Percentiles rank a stretch among this genome's conserved stretches.
phyloP scores from a whole-genome alignment of 768 basidiomycete species.

The Podaxis rugospora region DNA sequence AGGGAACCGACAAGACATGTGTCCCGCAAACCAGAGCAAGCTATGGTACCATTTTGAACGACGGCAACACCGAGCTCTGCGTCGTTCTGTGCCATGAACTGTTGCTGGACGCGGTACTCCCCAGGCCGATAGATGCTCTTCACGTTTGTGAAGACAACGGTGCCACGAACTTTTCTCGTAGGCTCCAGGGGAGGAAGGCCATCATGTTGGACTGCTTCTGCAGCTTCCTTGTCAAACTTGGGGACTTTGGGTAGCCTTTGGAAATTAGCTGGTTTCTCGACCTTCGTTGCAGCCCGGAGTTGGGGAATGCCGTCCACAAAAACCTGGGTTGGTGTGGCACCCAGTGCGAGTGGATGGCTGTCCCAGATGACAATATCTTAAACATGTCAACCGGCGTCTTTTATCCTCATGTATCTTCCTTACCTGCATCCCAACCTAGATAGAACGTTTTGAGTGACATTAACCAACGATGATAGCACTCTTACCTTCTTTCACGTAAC shows the following conservation, averaged over 20 bases:
- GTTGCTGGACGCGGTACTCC: slow-evolving; percentile 24
- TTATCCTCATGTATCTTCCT: neutral
- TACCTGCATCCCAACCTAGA: slow-evolving; percentile 72
- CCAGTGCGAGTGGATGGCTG: slow-evolving; percentile 77
- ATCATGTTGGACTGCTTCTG: slow-evolving; percentile 55
- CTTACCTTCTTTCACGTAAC: slow-evolving; percentile 64
- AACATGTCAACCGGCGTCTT: neutral
- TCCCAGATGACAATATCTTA: slow-evolving; percentile 81
- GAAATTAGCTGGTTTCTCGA: slow-evolving; percentile 45
- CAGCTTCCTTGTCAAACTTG: slow-evolving; percentile 66
- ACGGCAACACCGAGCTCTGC: slow-evolving; percentile 31
- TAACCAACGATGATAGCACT: neutral
- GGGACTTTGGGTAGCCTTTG: slow-evolving; percentile 55
- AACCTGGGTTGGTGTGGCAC: slow-evolving; percentile 85
- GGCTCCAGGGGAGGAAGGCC: slow-evolving; percentile 71
- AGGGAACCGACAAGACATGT: slow-evolving; percentile 19
- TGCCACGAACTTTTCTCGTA: slow-evolving; percentile 27
- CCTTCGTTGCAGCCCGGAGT: slow-evolving; percentile 39
- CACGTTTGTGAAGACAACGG: slow-evolving; percentile 67
- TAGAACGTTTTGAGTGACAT: slow-evolving; percentile 3
- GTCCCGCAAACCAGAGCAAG: slow-evolving; percentile 38
- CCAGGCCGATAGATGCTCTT: slow-evolving; percentile 34
- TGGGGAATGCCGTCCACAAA: slow-evolving; percentile 90
- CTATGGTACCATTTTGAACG: slow-evolving; percentile 41
- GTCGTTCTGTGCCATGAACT: slow-evolving; percentile 20